phyloP scores from a whole-genome alignment of 257 asterid genomes.

The Solanum commersonii region DNA sequence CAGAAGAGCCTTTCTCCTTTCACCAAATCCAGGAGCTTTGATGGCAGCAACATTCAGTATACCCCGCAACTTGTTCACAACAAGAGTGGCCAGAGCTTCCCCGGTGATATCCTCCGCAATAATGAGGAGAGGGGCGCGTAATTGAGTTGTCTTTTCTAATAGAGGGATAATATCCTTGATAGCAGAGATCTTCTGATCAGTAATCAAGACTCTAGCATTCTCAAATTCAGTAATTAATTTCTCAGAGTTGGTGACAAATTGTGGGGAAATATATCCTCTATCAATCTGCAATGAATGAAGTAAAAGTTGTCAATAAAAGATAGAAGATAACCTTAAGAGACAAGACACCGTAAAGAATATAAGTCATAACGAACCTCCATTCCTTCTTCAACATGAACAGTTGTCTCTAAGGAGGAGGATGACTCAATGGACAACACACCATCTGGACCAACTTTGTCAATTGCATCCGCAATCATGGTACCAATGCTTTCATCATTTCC shows the following conservation, averaged over 20 bases:
- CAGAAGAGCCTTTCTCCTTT: conserved; percentile 88
- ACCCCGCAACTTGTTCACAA: conserved; percentile 92
- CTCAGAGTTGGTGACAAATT: conserved; percentile 86
- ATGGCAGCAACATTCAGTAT: conserved; percentile 90
- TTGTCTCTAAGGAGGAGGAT: conserved; percentile 90
- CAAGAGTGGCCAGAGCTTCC: conserved; percentile 97
- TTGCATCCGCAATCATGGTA: conserved; percentile 85
- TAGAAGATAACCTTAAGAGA: not conserved
- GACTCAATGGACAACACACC: conserved; percentile 98
- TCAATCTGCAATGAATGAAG: conserved; percentile 49
- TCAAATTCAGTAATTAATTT: conserved; percentile 78
- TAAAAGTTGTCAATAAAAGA: not conserved
- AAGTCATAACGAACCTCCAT: conserved; percentile 66
- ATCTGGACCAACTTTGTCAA: conserved; percentile 97
- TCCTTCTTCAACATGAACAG: conserved; percentile 96
- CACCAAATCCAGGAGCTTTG: conserved; percentile 99
- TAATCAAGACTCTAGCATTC: conserved; percentile 67
- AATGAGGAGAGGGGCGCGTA: conserved; percentile 73
- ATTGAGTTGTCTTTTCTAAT: conserved; percentile 78
- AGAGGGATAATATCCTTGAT: conserved; percentile 90
- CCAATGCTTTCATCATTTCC: conserved; percentile 90
- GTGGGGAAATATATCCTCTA: conserved; percentile 93
- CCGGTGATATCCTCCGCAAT: conserved; percentile 93
- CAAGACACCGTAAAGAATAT: not conserved
- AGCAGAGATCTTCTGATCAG: conserved; percentile 83